phyloP scores from a whole-genome alignment of 169 alveolate species.

The Ichthyophthirius multifiliis region DNA sequence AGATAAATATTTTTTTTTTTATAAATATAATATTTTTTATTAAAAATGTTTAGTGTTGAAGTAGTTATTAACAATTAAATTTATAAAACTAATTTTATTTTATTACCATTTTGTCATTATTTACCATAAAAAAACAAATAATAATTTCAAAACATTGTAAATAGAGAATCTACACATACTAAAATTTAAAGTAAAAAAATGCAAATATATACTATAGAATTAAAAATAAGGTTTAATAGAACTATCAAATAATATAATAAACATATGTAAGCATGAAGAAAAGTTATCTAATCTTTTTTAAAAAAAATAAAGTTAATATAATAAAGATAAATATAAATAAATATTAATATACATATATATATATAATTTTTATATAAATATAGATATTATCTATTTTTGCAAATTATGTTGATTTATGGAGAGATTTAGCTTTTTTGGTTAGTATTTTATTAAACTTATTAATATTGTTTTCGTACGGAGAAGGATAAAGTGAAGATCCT shows the following conservation, averaged over 20 bases:
- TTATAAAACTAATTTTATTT: slow-evolving; percentile 11
- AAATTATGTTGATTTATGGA: slow-evolving; percentile 55
- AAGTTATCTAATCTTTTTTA: slow-evolving; percentile 6
- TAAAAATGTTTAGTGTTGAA: no score
- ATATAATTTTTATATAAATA: no score
- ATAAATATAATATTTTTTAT: no score
- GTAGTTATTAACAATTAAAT: slow-evolving; percentile 15
- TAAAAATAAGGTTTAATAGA: neutral
- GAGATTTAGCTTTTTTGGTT: slow-evolving; percentile 43
- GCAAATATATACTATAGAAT: no score
- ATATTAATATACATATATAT: no score
- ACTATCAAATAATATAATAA: slow-evolving; percentile 14
- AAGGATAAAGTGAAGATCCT: no score
- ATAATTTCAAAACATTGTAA: slow-evolving; percentile 20
- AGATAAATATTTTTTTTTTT: no score
- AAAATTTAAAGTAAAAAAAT: no score
- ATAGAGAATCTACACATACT: slow-evolving; percentile 16
- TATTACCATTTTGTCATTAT: slow-evolving; percentile 34
- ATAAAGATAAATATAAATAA: no score
- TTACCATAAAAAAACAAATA: slow-evolving; percentile 23
- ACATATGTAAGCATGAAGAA: slow-evolving; percentile 41
- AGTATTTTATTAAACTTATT: slow-evolving; percentile 44
- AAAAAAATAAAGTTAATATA: slow-evolving; percentile 30
- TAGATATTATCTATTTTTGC: slow-evolving; percentile 53
- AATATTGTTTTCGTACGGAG: slow-evolving; percentile 36